A percentile compares a stretch with the other conserved stretches of the same genome.
Evolutionary conservation across 1,284 basidiomycete species (phyloP).

Genomic region (Pseudozyma tsukubaensis): DNA sequence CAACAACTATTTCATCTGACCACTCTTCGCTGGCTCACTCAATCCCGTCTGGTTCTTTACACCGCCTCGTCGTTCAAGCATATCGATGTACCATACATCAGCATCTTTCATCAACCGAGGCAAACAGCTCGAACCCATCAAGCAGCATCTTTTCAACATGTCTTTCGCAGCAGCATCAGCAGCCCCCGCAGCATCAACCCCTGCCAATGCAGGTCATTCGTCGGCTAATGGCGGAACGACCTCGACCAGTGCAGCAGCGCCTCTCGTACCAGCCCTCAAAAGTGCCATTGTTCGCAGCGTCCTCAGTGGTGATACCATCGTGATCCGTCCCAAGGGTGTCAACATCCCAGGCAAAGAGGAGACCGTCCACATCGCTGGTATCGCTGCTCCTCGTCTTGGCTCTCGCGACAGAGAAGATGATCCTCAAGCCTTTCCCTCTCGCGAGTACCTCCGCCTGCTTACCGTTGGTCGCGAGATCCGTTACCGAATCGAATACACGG

Average conservation of each 20-base stretch:
- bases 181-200: constrained; percentile 46
- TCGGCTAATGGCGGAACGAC: constrained; percentile 5
- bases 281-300: constrained; percentile 63
- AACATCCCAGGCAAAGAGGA: constrained; percentile 56
- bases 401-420: constrained; percentile 64
- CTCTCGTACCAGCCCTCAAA: constrained; percentile 51
- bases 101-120: neutral
- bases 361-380: constrained; percentile 62
- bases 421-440: constrained; percentile 90
- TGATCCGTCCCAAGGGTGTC: constrained; percentile 60
- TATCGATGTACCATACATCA: too few species aligned
- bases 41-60: too few species aligned
- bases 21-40: too few species aligned
- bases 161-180: constrained; percentile 51
- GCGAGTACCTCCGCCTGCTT: constrained; percentile 87
- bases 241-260: constrained; percentile 8
- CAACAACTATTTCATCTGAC: too few species aligned
- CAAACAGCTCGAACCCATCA: neutral
- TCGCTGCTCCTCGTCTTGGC: constrained; percentile 61
- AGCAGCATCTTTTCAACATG: constrained; percentile 20
- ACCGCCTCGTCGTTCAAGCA: too few species aligned
- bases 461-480: constrained; percentile 88
- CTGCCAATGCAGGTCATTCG: constrained; percentile 14
- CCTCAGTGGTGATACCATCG: constrained; percentile 60
- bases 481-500: constrained; percentile 80